Evolutionary conservation across 768 basidiomycete genomes (phyloP), one percentile per base, ranked within the genome.

Genomic region (Gelatoporia subvermispora): DNA sequence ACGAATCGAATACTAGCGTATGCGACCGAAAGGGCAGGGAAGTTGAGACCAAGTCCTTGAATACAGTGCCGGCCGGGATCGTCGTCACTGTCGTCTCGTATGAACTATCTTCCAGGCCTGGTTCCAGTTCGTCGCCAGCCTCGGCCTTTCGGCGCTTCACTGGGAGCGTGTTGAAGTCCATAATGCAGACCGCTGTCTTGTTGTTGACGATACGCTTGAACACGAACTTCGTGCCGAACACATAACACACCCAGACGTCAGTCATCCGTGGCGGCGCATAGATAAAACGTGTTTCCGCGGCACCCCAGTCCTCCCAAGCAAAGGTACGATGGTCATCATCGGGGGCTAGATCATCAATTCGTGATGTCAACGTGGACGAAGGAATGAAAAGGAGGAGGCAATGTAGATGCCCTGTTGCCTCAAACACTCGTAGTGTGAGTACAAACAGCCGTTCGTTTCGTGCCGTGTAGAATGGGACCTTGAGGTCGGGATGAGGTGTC

Each of bases 231-330:
- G 68, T 68, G 18, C 79, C 81, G 54, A 70, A 72, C 17, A 81
- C 72, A 54, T 78, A 79, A 64, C 81, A 83, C 8, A 79, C 77
- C 80, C 81, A 83, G n/a, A 69, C 60, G 21, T 60, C 53, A 63
- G 70, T 34, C 63, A 61, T 49, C 52, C 48, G 36, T 18, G 45
- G 9, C 16, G 64, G 60, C 7, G 63, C 62, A 24, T 48, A 49
- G 31, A 76, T 55, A 54, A 81, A 59, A 22, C 79, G 74, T 8
- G 75, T 74, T 3, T 69, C 71, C 9, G 35, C 43, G 7, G 75
- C 73, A 13, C 78, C 81, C 81, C 81, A 84, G 21, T 67, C 65
- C 2, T 66, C 53, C 81, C 81, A 84, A 28, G 59, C 49, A 50
- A 74, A 55, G n/a, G 60, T 49, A 28, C 50, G 60, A 16, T 52